A percentile compares a stretch with the other conserved stretches of the same genome.
Evolutionary conservation across 768 basidiomycete species (phyloP).

Genomic region (Auricularia auricula-judae): DNA sequence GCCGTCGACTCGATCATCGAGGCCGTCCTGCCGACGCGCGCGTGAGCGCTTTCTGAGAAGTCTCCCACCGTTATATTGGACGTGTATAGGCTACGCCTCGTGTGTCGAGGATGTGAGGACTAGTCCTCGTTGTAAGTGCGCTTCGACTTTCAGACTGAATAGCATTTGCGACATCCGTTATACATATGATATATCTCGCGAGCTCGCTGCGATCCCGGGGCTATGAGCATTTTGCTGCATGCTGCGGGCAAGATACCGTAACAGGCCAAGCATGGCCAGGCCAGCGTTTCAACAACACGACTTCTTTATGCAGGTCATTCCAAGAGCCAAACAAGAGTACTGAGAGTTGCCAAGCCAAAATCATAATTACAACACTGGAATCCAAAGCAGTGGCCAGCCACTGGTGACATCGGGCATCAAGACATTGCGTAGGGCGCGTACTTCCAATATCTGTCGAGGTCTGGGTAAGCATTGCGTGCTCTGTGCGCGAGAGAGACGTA

Average conservation of each 20-base stretch:
- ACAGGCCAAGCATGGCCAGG: neutral
- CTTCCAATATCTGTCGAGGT: conserved; percentile 26
- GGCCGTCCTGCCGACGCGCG: neutral
- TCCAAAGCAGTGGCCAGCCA: neutral
- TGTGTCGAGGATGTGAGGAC: too few species aligned
- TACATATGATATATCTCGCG: too few species aligned
- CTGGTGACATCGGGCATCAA: conserved; percentile 1
- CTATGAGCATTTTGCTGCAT: too few species aligned
- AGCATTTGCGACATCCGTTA: too few species aligned
- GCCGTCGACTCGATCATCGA: neutral
- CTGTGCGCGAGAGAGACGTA: conserved; percentile 11
- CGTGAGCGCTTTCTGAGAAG: neutral
- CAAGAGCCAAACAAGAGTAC: neutral
- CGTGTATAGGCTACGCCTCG: neutral
- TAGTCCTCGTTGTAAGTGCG: too few species aligned
- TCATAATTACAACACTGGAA: neutral
- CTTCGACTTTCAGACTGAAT: too few species aligned
- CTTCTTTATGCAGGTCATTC: too few species aligned
- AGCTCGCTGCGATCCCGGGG: too few species aligned
- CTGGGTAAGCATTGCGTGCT: neutral
- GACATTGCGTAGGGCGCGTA: conserved; percentile 25
- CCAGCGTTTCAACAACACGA: neutral
- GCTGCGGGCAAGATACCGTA: neutral
- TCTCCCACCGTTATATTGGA: neutral
- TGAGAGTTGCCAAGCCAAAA: neutral